Evolutionary conservation across 2,329 filamentous ascomycete genomes (phyloP).

Genomic region (Ilyonectria sp.): DNA sequence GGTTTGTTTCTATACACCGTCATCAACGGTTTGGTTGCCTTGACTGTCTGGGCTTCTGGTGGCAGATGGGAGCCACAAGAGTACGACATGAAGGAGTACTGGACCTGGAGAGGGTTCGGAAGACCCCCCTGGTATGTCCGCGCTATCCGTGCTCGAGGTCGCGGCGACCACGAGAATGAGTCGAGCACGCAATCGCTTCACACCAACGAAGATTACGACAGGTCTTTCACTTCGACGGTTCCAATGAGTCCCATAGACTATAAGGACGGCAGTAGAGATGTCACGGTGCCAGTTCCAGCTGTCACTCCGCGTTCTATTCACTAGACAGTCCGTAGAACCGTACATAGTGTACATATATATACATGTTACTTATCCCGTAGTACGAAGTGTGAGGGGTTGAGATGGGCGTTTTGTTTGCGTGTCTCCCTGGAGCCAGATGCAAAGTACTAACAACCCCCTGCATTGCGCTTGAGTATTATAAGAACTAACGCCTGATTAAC

Average conservation of each 20-base stretch:
- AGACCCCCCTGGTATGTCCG: constrained; percentile 37
- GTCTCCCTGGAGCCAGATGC: too few relatives aligned
- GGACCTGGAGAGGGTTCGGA: constrained; percentile 39
- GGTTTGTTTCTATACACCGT: constrained; percentile 38
- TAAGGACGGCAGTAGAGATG: background rate
- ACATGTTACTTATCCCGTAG: too few relatives aligned
- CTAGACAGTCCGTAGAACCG: background rate
- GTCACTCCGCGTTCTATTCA: background rate
- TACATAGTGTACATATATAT: too few relatives aligned
- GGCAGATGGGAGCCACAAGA: constrained; percentile 34
- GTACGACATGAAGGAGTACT: constrained; percentile 44
- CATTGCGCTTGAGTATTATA: too few relatives aligned
- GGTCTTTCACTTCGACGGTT: background rate
- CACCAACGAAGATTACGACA: constrained; percentile 3
- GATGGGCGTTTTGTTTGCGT: too few relatives aligned
- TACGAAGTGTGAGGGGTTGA: too few relatives aligned
- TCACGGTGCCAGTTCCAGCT: background rate
- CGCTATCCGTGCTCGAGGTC: constrained; percentile 2
- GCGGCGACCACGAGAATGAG: background rate
- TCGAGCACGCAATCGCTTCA: background rate
- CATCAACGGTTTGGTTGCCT: constrained; percentile 32
- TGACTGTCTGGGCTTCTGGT: constrained; percentile 31
- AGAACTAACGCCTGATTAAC: too few relatives aligned
- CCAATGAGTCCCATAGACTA: background rate
- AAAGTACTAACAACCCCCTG: too few relatives aligned